Percentiles rank a stretch among this genome's conserved stretches.
Evolutionary conservation across 768 basidiomycete species (phyloP).

Genomic region (Lactarius deliciosus): DNA sequence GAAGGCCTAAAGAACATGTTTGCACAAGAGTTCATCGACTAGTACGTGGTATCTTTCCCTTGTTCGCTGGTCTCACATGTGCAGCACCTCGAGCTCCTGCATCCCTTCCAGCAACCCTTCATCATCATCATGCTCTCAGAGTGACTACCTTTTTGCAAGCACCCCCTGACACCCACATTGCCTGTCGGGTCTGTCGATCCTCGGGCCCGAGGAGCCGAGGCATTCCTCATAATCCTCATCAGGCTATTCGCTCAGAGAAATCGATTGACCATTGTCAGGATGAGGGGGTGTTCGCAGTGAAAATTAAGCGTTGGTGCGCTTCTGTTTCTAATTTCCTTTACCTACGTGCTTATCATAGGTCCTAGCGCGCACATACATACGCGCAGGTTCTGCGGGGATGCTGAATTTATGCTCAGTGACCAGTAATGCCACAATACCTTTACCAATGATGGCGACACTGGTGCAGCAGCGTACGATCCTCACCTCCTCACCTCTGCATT

Average conservation of each 20-base stretch:
- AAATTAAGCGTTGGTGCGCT: no score
- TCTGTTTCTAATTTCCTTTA: no score
- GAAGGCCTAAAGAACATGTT: conserved; percentile 59
- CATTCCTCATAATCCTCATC: conserved; percentile 14
- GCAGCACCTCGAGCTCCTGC: conserved; percentile 78
- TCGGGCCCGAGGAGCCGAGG: conserved; percentile 76
- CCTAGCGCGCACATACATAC: no score
- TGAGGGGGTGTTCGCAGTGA: no score
- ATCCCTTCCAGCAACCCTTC: conserved; percentile 66
- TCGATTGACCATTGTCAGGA: no score
- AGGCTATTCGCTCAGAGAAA: background rate
- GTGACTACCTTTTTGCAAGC: conserved; percentile 75
- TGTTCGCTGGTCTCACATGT: background rate
- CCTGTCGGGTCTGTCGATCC: conserved; percentile 69
- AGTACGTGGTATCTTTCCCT: conserved; percentile 56
- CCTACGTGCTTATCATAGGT: no score
- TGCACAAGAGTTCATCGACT: conserved; percentile 74
- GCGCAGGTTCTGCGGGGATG: no score
- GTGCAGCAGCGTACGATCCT: no score
- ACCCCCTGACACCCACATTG: conserved; percentile 86
- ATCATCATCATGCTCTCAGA: conserved; percentile 89
- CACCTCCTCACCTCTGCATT: no score
- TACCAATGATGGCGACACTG: no score
- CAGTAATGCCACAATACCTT: no score
- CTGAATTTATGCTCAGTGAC: no score